Evolutionary conservation across 2,329 filamentous ascomycete genomes (phyloP).

Genomic region (Trichoderma oligosporum): DNA sequence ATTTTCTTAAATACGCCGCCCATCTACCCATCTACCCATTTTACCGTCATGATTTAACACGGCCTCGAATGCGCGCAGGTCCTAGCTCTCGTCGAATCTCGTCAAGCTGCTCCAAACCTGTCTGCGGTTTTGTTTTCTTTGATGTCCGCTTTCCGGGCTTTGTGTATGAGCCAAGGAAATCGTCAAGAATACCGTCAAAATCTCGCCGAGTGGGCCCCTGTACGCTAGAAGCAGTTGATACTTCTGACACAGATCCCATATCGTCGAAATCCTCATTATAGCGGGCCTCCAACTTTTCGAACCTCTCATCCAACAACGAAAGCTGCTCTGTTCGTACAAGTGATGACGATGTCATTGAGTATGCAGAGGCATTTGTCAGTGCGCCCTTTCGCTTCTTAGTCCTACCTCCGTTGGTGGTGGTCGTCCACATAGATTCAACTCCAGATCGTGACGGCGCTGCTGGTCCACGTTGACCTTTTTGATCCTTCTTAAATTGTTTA

Average conservation of each 20-base stretch:
- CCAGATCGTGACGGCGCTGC: conserved; percentile 55
- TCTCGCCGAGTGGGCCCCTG: conserved; percentile 67
- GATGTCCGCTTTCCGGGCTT: conserved; percentile 69
- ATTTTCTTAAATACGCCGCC: not conserved
- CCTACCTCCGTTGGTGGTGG: conserved; percentile 73
- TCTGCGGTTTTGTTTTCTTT: conserved; percentile 77
- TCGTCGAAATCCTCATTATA: conserved; percentile 54
- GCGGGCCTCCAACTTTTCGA: conserved; percentile 83
- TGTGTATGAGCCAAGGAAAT: conserved; percentile 75
- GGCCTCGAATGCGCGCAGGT: conserved; percentile 59
- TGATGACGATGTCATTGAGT: conserved; percentile 89
- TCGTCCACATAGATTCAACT: conserved; percentile 67
- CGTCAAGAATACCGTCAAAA: conserved; percentile 88
- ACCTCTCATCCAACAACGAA: conserved; percentile 79
- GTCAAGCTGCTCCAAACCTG: conserved; percentile 82
- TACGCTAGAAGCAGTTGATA: conserved; percentile 63
- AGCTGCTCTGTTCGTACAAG: conserved; percentile 84
- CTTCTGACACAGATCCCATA: conserved; percentile 55
- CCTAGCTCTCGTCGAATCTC: conserved; percentile 80
- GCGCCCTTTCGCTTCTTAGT: conserved; percentile 95
- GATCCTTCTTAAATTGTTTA: conserved; percentile 87
- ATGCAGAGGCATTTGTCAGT: conserved; percentile 78
- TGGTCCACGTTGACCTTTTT: conserved; percentile 44
- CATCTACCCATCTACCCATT: not conserved
- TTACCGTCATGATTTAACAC: conserved; percentile 16